Evolutionary conservation across 2,329 filamentous ascomycete genomes (phyloP), one percentile per base, ranked within the genome.

Genomic region (Diaporthe citri): DNA sequence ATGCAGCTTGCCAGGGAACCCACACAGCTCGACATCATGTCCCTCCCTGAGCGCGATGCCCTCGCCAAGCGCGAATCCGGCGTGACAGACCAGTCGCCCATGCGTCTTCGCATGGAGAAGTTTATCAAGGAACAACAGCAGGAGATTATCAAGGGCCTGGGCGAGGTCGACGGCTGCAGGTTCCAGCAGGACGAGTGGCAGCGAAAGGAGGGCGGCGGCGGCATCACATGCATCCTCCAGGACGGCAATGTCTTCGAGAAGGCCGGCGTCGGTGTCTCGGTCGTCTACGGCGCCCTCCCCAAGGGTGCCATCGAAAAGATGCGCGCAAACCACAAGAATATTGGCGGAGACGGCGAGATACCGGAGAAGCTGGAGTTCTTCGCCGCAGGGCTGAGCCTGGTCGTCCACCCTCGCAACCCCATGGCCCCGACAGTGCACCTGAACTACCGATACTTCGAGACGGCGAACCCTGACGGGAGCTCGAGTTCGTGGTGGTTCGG

Each of bases 391-490:
- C 88, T 99, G 71, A 98, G 95, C 81, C 90, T 99, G 84, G 96
- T 99, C 36, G 88, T 98, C 71, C 97, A 99, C 84, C 97, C 97
- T 2, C 90, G 91, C 80, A 99, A 99, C 85, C 97, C 97, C 64
- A 97, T 98, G 93, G 96, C 96, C 10, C 97, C 97, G 0, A 99
- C 97, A 0, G 97, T 99, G 25, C 97, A 99, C 84, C 89, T 99
- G 79, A 99, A 99, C 88, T 98, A 98, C 88, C 92, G 97, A 74
- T 99, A 99, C 86, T 99, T 99, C 82, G 97, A 99, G 87, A 99
- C 97, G 1, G 94, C 94, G 76, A 94, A 96, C 80, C 90, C 93
- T 12, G 93, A 96, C 79, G 95, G 94, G 57, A 93, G 89, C 78
- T 93, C 89, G 71, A 95, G 96, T 78, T 93, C 95, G 10, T 99